These are phyloP conservation scores for Aaosphaeria arxii DNA, from an alignment of 2,329 filamentous ascomycete species.

Conservation along the genomic window DNA sequence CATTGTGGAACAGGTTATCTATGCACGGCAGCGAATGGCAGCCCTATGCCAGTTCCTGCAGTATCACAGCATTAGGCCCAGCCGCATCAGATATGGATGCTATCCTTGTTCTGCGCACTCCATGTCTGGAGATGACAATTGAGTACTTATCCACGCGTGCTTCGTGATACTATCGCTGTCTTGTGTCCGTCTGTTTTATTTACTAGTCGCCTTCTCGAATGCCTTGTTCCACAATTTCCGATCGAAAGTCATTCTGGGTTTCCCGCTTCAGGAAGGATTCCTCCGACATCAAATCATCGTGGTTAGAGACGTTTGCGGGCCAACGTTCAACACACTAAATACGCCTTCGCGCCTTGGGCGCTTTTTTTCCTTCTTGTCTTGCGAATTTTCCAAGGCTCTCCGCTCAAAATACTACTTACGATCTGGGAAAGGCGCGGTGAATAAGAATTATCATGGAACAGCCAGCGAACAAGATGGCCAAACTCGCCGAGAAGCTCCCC, in stretches of 20 bases:
- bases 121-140: conserved; percentile 21
- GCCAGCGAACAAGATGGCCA: conserved; percentile 10
- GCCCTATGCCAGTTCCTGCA: conserved; percentile 14
- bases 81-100: conserved; percentile 4
- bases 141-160: conserved; percentile 16
- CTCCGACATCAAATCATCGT: neutral
- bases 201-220: neutral
- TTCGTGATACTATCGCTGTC: conserved; percentile 14
- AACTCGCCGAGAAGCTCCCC: conserved; percentile 6
- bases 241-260: neutral
- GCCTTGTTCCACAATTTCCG: neutral
- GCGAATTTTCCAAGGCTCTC: too few species aligned
- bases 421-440: neutral
- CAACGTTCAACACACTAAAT: too few species aligned
- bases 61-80: conserved; percentile 28
- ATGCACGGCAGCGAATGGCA: conserved; percentile 11
- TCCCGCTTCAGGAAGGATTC: neutral
- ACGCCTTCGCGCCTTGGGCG: too few species aligned
- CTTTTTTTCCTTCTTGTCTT: too few species aligned
- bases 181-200: conserved; percentile 1
- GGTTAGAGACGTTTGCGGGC: too few species aligned
- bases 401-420: too few species aligned
- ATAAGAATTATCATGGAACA: conserved; percentile 6
- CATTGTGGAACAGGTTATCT: conserved; percentile 15
- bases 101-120: conserved; percentile 7